Conservation (phyloP, 176 grass and related monocot genomes). For the Dendrocalamus sinicus region DNA sequence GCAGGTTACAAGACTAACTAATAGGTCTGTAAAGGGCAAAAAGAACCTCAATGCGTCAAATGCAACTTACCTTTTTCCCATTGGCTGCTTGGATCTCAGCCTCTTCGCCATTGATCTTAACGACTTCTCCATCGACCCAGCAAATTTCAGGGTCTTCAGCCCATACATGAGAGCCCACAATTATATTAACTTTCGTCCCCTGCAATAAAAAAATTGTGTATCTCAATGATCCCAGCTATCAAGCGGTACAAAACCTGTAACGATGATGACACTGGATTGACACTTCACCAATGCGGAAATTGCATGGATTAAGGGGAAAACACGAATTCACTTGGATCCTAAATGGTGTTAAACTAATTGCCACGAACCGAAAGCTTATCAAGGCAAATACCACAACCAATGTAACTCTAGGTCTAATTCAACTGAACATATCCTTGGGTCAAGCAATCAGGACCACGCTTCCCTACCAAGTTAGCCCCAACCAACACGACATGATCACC, state of each 20-base stretch:
- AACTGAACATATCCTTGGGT: not conserved
- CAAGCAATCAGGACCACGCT: not conserved
- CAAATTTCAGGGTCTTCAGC: constrained; percentile 65
- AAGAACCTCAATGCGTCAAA: not conserved
- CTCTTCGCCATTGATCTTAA: constrained; percentile 86
- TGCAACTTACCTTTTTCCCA: constrained; percentile 73
- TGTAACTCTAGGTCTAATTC: not conserved
- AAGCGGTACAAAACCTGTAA: not conserved
- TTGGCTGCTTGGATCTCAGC: constrained; percentile 67
- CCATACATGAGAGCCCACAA: constrained; percentile 95
- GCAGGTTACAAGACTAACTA: not conserved
- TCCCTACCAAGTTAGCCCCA: not conserved
- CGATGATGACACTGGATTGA: not conserved
- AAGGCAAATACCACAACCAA: not conserved
- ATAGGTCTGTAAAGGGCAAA: not conserved
- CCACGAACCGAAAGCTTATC: not conserved
- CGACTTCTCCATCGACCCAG: constrained; percentile 91
- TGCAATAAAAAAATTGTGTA: constrained; percentile 41
- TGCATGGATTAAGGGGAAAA: not conserved
- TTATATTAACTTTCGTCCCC: constrained; percentile 97
- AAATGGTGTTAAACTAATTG: constrained; percentile 1
- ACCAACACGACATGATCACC: not conserved
- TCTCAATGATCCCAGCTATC: constrained; percentile 10
- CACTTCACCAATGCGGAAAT: not conserved
- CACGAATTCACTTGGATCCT: not conserved